Conservation (phyloP, 1,139 yeast genomes). For the Suhomyces maxii region DNA sequence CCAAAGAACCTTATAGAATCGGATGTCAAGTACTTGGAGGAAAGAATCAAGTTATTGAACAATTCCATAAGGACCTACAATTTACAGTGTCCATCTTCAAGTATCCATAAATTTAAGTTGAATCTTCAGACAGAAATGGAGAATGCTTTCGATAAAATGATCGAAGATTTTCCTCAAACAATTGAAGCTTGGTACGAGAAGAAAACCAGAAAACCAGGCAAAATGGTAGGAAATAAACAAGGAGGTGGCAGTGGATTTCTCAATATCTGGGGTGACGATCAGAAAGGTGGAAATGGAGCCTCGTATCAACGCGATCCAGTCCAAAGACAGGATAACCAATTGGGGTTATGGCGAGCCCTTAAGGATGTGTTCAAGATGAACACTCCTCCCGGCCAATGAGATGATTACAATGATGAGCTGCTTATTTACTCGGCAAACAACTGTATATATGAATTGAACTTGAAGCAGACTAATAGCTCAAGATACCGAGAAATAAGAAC, state of each 20-base stretch:
- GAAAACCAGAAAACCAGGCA: slow-evolving; percentile 12
- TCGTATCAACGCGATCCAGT: slow-evolving; percentile 9
- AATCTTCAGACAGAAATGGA: slow-evolving; percentile 51
- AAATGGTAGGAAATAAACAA: not conserved
- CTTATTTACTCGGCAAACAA: too few species aligned
- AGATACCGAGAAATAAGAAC: too few species aligned
- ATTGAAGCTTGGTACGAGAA: slow-evolving; percentile 23
- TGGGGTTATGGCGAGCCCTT: slow-evolving; percentile 34
- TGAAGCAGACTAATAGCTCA: too few species aligned
- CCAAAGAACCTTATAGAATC: slow-evolving; percentile 4
- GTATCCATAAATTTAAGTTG: slow-evolving; percentile 70
- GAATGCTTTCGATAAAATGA: slow-evolving; percentile 14
- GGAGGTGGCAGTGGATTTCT: slow-evolving; percentile 11
- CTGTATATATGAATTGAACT: too few species aligned
- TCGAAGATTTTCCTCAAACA: slow-evolving; percentile 9
- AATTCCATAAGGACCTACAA: slow-evolving; percentile 68
- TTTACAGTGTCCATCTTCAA: slow-evolving; percentile 69
- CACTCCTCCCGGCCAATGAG: too few species aligned
- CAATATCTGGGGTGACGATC: slow-evolving; percentile 13
- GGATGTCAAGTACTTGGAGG: slow-evolving; percentile 38
- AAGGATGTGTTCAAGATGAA: slow-evolving; percentile 28
- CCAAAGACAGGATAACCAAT: slow-evolving; percentile 21
- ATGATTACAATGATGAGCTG: too few species aligned
- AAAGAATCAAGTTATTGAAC: slow-evolving; percentile 53
- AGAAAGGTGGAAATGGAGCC: slow-evolving; percentile 6